A percentile compares a stretch with the other conserved stretches of the same genome.
phyloP scores from a whole-genome alignment of 139 green algal species.

The Picochlorum sp. region DNA sequence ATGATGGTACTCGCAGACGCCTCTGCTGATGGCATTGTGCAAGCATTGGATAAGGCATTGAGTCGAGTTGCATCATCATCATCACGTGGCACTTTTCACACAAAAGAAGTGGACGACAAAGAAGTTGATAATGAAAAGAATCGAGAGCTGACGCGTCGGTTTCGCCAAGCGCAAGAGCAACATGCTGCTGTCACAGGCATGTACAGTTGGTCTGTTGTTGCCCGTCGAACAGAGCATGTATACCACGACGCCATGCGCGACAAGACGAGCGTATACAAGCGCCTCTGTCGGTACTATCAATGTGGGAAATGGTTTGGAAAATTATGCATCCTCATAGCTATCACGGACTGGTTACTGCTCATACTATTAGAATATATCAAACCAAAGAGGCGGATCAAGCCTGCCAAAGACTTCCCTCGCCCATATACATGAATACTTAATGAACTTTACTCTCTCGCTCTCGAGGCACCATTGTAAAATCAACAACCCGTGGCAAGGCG shows the following conservation, averaged over 20 bases:
- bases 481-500: background rate
- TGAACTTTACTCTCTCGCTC: background rate
- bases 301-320: conserved; percentile 60
- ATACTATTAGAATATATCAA: conserved; percentile 29
- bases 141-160: background rate
- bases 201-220: conserved; percentile 87
- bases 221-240: conserved; percentile 62
- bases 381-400: background rate
- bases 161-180: conserved; percentile 25
- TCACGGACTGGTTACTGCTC: conserved; percentile 36
- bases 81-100: conserved; percentile 11
- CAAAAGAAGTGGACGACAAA: background rate
- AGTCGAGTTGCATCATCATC: conserved; percentile 3
- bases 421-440: background rate
- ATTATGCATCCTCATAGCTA: conserved; percentile 57
- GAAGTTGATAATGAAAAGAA: background rate
- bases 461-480: background rate
- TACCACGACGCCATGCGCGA: conserved; percentile 45
- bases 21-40: conserved; percentile 46
- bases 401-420: background rate
- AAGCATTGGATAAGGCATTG: conserved; percentile 40
- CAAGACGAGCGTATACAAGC: conserved; percentile 33
- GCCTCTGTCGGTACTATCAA: conserved; percentile 38
- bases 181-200: conserved; percentile 57
- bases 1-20: conserved; percentile 83